Percentiles rank a stretch among this genome's conserved stretches.
These are phyloP conservation scores for Themeda triandra DNA, from an alignment of 176 grass and related monocot genomes.

Conservation along the genomic window DNA sequence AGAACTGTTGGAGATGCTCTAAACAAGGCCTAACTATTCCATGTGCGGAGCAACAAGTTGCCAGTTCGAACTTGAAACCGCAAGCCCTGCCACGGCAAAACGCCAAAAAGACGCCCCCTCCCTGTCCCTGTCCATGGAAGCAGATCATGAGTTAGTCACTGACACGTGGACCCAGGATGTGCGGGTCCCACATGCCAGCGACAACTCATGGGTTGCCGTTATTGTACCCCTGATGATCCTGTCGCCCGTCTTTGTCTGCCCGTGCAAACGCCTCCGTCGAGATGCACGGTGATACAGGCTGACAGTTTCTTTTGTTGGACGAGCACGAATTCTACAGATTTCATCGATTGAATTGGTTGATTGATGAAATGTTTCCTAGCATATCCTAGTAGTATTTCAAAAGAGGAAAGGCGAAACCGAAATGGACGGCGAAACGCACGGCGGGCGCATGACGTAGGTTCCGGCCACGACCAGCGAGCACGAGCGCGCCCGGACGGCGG, in stretches of 20 bases:
- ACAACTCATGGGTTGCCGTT: background rate
- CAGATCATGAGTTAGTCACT: too few species aligned
- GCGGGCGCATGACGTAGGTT: background rate
- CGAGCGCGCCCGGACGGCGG: too few species aligned
- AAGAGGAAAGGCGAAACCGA: background rate
- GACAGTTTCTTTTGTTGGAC: too few species aligned
- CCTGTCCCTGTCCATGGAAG: background rate
- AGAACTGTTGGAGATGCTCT: too few species aligned
- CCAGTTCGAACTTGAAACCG: background rate
- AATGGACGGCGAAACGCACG: background rate
- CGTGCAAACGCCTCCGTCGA: too few species aligned
- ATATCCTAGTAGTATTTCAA: rapidly evolving
- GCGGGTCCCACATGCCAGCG: background rate
- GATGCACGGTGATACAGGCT: background rate
- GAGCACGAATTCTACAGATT: background rate
- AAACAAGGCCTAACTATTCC: too few species aligned
- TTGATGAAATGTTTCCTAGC: background rate
- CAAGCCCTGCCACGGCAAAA: background rate
- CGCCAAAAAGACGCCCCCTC: background rate
- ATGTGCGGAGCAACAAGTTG: background rate
- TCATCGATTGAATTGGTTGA: background rate
- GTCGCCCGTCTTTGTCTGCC: background rate
- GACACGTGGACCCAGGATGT: too few species aligned
- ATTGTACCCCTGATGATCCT: background rate
- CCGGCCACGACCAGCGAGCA: background rate